Percentiles rank a stretch among this genome's conserved stretches.
Evolutionary conservation across 352 stramenopile genomes (phyloP).

Genomic region (Phytophthora hybrid): DNA sequence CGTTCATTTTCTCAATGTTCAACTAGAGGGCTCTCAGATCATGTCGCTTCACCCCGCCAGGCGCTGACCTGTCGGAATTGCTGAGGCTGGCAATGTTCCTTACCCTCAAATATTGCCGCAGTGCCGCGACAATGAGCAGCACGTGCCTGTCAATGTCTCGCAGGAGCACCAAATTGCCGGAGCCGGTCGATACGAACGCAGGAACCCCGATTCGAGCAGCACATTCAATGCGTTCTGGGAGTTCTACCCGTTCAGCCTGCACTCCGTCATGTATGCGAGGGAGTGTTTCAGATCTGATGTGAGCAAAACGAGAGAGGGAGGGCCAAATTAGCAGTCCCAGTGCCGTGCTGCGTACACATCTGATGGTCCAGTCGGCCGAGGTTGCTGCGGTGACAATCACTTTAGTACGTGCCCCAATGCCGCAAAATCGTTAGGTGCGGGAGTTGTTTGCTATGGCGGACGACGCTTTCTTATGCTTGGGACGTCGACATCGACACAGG

Average conservation of each 20-base stretch:
- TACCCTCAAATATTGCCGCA: conserved; percentile 28
- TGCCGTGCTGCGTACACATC: too few species aligned
- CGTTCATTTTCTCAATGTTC: conserved; percentile 35
- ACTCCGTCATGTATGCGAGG: not conserved
- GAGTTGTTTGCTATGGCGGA: too few species aligned
- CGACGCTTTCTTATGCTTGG: too few species aligned
- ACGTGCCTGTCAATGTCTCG: conserved; percentile 32
- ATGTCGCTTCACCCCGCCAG: not conserved
- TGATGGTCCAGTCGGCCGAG: too few species aligned
- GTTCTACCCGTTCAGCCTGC: conserved; percentile 19
- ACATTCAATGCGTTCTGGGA: conserved; percentile 9
- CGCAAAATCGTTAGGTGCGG: too few species aligned
- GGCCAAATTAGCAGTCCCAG: too few species aligned
- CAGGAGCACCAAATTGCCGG: conserved; percentile 27
- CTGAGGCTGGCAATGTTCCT: conserved; percentile 3
- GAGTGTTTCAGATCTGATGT: not conserved
- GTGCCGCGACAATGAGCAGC: conserved; percentile 21
- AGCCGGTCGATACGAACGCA: conserved; percentile 26
- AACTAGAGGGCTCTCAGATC: conserved; percentile 26
- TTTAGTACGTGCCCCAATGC: too few species aligned
- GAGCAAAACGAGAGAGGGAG: not conserved
- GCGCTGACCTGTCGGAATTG: not conserved
- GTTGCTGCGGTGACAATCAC: too few species aligned
- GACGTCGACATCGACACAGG: too few species aligned
- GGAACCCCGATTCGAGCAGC: conserved; percentile 25